Conservation (phyloP, 768 basidiomycete genomes). For the Baorangia bicolor region DNA sequence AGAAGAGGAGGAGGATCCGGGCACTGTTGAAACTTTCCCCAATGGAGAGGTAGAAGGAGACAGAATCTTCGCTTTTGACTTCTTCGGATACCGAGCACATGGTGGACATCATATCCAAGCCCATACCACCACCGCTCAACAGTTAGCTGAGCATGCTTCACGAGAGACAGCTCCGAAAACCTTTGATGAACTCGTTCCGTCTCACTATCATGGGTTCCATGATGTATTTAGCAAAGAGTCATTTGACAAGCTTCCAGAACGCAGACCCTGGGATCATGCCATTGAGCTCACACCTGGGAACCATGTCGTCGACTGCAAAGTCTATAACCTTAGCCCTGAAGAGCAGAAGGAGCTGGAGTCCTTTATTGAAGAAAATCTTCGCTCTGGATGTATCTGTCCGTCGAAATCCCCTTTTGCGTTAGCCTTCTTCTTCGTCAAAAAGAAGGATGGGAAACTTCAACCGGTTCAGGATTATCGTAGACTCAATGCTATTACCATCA, state of each 20-base stretch:
- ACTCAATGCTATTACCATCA: no score
- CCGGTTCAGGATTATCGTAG: no score
- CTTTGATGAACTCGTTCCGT: conserved; percentile 9
- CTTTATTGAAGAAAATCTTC: conserved; percentile 27
- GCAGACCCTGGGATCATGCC: no score
- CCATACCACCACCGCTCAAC: background rate
- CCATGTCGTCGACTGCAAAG: conserved; percentile 1
- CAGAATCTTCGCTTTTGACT: background rate
- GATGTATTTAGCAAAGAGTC: conserved; percentile 25
- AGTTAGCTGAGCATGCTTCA: background rate
- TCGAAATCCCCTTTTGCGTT: no score
- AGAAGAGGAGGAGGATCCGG: background rate
- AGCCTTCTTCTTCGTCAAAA: no score
- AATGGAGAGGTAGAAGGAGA: background rate
- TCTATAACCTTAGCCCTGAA: no score
- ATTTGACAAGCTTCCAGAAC: conserved; percentile 17
- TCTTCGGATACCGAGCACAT: background rate
- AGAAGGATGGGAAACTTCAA: no score
- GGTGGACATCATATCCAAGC: background rate
- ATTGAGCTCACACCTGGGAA: conserved; percentile 8
- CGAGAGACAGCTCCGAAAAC: background rate
- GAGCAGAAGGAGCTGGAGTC: no score
- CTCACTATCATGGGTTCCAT: conserved; percentile 5
- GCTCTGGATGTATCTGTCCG: no score
- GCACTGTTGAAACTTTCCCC: background rate